phyloP scores from a whole-genome alignment of 1,284 basidiomycete species.

The Pseudozyma tsukubaensis region DNA sequence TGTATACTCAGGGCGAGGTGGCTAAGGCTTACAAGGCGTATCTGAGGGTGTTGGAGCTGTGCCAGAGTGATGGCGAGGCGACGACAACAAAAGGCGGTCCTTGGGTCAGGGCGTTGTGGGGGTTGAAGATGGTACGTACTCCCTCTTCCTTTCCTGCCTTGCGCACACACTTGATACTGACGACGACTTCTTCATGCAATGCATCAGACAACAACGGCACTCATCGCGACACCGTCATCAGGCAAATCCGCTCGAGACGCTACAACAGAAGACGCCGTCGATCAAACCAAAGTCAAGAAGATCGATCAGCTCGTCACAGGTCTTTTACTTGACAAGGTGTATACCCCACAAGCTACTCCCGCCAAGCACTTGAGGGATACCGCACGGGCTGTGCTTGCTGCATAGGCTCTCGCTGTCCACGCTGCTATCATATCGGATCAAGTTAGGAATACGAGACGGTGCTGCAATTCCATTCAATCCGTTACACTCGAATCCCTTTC shows the following conservation, averaged over 20 bases:
- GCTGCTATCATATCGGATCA: too few species aligned
- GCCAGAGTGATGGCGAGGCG: constrained; percentile 34
- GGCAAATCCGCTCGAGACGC: constrained; percentile 1
- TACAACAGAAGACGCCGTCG: constrained; percentile 23
- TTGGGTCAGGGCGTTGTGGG: constrained; percentile 64
- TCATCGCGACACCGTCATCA: constrained; percentile 18
- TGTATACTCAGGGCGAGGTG: constrained; percentile 80
- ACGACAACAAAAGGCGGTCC: constrained; percentile 34
- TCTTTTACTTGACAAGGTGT: constrained; percentile 56
- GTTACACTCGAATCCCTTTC: too few species aligned
- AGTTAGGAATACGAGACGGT: too few species aligned
- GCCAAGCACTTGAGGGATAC: constrained; percentile 22
- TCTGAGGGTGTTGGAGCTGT: constrained; percentile 62
- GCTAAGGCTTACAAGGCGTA: constrained; percentile 63
- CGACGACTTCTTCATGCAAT: neutral
- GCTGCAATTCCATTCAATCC: too few species aligned
- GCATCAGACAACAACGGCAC: constrained; percentile 19
- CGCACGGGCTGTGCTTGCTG: constrained; percentile 18
- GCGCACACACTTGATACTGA: neutral
- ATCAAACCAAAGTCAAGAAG: constrained; percentile 32
- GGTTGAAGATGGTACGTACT: constrained; percentile 57
- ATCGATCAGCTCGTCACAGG: constrained; percentile 57
- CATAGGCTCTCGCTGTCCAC: neutral
- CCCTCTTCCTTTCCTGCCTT: neutral
- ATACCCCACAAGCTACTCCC: constrained; percentile 33